Evolutionary conservation across 73 alveolate species (phyloP), one percentile per base, ranked within the genome.

Genomic region (Paraurostyla sp.): DNA sequence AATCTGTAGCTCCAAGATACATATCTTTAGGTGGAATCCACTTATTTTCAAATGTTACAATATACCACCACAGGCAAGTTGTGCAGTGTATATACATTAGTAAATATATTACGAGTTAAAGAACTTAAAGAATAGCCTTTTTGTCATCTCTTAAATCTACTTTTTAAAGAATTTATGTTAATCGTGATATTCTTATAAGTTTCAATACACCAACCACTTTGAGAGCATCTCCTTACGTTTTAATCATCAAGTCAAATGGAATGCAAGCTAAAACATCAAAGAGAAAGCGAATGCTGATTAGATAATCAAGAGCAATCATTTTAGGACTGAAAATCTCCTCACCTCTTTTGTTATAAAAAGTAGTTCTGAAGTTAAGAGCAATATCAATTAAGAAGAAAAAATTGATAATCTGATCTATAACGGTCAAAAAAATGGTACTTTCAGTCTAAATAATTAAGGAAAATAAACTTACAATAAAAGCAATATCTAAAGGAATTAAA

Each of bases 351-450:
- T 46, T 32, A 18, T 85, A 27, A 59, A 43, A 83, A 20, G 96
- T 85, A 9, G 97, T 93, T 43, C 96, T 41, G 84, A 93, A 93
- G 42, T 40, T 90, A 23, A 93, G 30, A 6, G 91, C 0, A 33
- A 93, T 91, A 59, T 93, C 97, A 0, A 76, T 30, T 11, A 90
- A 7, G 92, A 90, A 93, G 11, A 93, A n/a, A 16, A 65, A 42
- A 49, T 85, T 89, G 29, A 89, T 92, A 41, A 89, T n/a, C 56
- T 48, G 45, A 57, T 92, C 76, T 33, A 92, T 38, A 1, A 83
- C 56, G 23, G 65, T 60, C 62, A 36, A 57, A 29, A 38, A 42
- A 23, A 50, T 20, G 20, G 94, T 25, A 16, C 58, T 80, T 22
- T 83, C 86, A 30, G 40, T 30, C 89, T 78, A 48, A n/a, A 30